Evolutionary conservation across 148 eudicot species (phyloP).

Genomic region (Rhododendron griersonianum): DNA sequence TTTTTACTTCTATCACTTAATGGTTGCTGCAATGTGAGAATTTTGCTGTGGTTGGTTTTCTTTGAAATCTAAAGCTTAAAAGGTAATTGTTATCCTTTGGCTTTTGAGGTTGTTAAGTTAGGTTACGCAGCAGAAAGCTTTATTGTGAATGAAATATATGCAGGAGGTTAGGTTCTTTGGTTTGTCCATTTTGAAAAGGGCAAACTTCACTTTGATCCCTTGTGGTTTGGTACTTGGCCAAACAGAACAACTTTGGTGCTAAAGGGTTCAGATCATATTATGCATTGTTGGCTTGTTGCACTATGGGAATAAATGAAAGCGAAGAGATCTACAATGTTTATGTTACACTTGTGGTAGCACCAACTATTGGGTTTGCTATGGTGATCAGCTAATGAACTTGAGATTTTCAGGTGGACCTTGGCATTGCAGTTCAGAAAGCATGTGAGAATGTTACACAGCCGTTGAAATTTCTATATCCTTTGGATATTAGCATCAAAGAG

Average conservation of each 20-base stretch:
- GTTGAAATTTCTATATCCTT: constrained; percentile 82
- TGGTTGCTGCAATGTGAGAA: background rate
- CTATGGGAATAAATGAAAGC: background rate
- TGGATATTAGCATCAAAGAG: constrained; percentile 85
- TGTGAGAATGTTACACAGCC: constrained; percentile 76
- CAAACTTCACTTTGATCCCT: background rate
- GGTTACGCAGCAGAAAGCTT: background rate
- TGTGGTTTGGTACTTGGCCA: background rate
- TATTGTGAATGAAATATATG: background rate
- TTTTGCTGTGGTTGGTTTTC: background rate
- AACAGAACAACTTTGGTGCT: background rate
- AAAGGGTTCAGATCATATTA: background rate
- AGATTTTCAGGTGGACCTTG: constrained; percentile 79
- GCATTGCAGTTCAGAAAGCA: constrained; percentile 91
- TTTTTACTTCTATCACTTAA: background rate
- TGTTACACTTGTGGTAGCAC: background rate
- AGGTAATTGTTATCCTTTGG: background rate
- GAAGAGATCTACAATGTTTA: background rate
- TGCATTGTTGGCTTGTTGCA: background rate
- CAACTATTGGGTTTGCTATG: background rate
- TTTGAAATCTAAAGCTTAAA: background rate
- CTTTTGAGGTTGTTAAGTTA: background rate
- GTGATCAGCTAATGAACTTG: constrained; percentile 2
- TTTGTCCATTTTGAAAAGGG: background rate
- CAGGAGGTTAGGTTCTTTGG: background rate